Percentiles rank a stretch among this genome's conserved stretches.
Evolutionary conservation across 495 filamentous ascomycete species (phyloP).

Genomic region (Talaromyces trachyspermus): DNA sequence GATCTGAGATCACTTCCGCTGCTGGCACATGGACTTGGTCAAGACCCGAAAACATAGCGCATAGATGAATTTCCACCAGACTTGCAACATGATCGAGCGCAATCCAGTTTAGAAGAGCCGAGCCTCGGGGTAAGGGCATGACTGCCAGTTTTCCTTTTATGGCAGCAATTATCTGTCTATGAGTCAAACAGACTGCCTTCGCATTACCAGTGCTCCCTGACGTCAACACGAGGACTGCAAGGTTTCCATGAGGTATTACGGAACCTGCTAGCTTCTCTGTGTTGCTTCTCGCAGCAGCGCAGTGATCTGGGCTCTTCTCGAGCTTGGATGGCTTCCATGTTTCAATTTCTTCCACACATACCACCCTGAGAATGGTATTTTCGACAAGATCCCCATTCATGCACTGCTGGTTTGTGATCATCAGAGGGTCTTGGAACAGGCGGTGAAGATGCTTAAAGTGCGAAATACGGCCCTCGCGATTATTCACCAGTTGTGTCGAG

Average conservation of each 20-base stretch:
- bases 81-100: slow-evolving; percentile 47
- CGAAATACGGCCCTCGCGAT: slow-evolving; percentile 18
- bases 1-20: slow-evolving; percentile 32
- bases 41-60: slow-evolving; percentile 27
- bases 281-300: no score
- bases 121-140: neutral
- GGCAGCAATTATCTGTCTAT: slow-evolving; percentile 39
- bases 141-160: slow-evolving; percentile 31
- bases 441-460: slow-evolving; percentile 12
- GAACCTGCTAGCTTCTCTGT: neutral
- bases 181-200: slow-evolving; percentile 44
- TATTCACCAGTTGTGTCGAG: slow-evolving; percentile 29
- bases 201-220: slow-evolving; percentile 49
- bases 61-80: slow-evolving; percentile 44
- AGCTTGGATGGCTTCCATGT: no score
- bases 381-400: no score
- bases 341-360: no score
- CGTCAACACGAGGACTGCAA: slow-evolving; percentile 44
- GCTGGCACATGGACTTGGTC: slow-evolving; percentile 42
- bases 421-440: slow-evolving; percentile 11
- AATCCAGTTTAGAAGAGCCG: slow-evolving; percentile 44
- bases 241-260: slow-evolving; percentile 6
- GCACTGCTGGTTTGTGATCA: no score
- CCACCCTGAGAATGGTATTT: no score
- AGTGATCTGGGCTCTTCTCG: no score